Conservation (phyloP, 176 grass and related monocot species). For the Saccharum spontaneum region DNA sequence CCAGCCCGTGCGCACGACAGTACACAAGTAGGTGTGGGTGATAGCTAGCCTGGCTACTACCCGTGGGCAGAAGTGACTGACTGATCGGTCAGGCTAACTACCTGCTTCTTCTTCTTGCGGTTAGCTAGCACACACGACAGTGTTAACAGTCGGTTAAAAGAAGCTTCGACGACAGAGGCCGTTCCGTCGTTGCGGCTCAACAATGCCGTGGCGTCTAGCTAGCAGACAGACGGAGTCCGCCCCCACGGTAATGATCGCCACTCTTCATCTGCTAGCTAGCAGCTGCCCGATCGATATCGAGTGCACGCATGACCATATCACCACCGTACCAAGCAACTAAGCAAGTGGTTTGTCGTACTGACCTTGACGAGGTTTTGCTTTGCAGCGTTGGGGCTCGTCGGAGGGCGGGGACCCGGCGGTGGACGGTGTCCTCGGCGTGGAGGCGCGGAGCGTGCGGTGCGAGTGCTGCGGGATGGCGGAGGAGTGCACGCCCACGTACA, state of each 20-base stretch:
- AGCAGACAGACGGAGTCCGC: slow-evolving; percentile 26
- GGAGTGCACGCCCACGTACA: slow-evolving; percentile 90
- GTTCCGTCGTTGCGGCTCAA: not conserved
- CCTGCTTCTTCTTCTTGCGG: not conserved
- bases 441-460: slow-evolving; percentile 63
- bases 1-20: slow-evolving; percentile 13
- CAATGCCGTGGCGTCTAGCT: slow-evolving; percentile 52
- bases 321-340: too few species aligned
- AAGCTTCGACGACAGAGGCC: slow-evolving; percentile 21
- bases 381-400: slow-evolving; percentile 19
- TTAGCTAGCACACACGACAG: not conserved
- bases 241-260: slow-evolving; percentile 28
- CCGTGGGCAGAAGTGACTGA: slow-evolving; percentile 22
- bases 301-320: too few species aligned
- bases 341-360: not conserved
- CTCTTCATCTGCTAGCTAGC: too few species aligned
- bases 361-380: not conserved
- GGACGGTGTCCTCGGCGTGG: slow-evolving; percentile 25
- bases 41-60: not conserved
- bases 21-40: not conserved
- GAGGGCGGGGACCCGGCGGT: not conserved
- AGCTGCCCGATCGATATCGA: too few species aligned
- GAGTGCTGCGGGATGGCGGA: slow-evolving; percentile 88
- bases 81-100: slow-evolving; percentile 8
- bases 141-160: not conserved